Evolutionary conservation across 2,329 filamentous ascomycete genomes (phyloP).

Genomic region (Mariannaea sp.): DNA sequence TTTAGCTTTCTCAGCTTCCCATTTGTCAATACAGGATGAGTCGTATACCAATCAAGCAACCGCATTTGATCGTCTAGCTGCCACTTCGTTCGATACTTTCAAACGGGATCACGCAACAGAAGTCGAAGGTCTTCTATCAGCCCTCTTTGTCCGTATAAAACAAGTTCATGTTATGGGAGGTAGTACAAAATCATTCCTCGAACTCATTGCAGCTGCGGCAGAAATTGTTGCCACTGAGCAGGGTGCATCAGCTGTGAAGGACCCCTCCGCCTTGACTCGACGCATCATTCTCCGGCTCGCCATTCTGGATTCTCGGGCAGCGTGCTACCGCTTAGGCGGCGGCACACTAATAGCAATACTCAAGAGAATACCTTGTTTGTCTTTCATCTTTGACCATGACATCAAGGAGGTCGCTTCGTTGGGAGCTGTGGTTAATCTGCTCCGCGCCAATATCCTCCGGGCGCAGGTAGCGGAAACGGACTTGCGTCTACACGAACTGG

Average conservation of each 20-base stretch:
- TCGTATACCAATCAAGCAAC: conserved; percentile 15
- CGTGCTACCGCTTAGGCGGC: conserved; percentile 18
- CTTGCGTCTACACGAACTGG: conserved; percentile 4
- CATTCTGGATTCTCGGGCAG: conserved; percentile 19
- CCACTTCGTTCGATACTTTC: conserved; percentile 15
- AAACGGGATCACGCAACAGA: conserved; percentile 1
- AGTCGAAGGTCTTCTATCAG: conserved; percentile 20
- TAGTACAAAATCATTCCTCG: conserved; percentile 15
- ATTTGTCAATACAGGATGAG: conserved; percentile 16
- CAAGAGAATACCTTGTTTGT: conserved; percentile 7
- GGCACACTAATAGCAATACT: conserved; percentile 13
- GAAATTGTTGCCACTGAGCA: conserved; percentile 17
- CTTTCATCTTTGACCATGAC: conserved; percentile 16
- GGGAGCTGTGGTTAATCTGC: conserved; percentile 11
- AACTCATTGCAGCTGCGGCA: conserved; percentile 11
- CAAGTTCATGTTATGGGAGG: conserved; percentile 20
- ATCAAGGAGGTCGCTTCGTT: background rate
- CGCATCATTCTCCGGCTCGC: conserved; percentile 22
- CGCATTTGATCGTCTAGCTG: conserved; percentile 6
- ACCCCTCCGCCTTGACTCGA: conserved; percentile 3
- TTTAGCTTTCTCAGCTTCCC: conserved; percentile 23
- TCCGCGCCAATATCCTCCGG: conserved; percentile 20
- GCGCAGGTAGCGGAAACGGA: conserved; percentile 19
- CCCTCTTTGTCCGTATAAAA: conserved; percentile 22
- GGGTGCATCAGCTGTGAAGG: background rate